Evolutionary conservation across 1,139 yeast species (phyloP).

Genomic region (Yamadazyma epiphylla): DNA sequence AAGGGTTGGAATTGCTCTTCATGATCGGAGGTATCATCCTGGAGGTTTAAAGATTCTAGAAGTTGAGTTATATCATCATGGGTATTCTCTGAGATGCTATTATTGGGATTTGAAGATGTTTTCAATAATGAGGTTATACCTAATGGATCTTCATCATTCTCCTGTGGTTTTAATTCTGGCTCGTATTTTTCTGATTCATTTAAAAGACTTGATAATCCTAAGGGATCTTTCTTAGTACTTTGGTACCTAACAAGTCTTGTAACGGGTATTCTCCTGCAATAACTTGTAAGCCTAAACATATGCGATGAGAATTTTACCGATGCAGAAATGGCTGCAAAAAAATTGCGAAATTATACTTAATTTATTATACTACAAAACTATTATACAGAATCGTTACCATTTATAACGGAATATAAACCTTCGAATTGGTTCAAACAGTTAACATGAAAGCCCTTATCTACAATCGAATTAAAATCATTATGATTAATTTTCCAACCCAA

Average conservation of each 20-base stretch:
- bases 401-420: slow-evolving; percentile 22
- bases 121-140: too few relatives aligned
- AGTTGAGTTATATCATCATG: slow-evolving; percentile 4
- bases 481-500: slow-evolving; percentile 73
- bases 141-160: slow-evolving; percentile 1
- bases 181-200: too few relatives aligned
- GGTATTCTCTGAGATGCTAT: neutral
- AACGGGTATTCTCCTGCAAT: too few relatives aligned
- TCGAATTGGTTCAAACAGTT: slow-evolving; percentile 19
- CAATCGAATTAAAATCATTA: slow-evolving; percentile 21
- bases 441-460: slow-evolving; percentile 16
- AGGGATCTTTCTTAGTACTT: too few relatives aligned
- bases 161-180: too few relatives aligned
- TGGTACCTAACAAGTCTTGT: too few relatives aligned
- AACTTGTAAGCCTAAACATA: too few relatives aligned
- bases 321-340: neutral
- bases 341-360: too few relatives aligned
- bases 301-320: neutral
- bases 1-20: slow-evolving; percentile 2
- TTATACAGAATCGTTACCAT: too few relatives aligned
- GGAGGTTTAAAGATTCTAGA: slow-evolving; percentile 8
- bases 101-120: too few relatives aligned
- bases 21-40: slow-evolving; percentile 2
- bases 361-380: too few relatives aligned
- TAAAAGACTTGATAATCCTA: too few relatives aligned